Conservation (phyloP, 2,329 filamentous ascomycete species). For the Microdochium paspali region DNA sequence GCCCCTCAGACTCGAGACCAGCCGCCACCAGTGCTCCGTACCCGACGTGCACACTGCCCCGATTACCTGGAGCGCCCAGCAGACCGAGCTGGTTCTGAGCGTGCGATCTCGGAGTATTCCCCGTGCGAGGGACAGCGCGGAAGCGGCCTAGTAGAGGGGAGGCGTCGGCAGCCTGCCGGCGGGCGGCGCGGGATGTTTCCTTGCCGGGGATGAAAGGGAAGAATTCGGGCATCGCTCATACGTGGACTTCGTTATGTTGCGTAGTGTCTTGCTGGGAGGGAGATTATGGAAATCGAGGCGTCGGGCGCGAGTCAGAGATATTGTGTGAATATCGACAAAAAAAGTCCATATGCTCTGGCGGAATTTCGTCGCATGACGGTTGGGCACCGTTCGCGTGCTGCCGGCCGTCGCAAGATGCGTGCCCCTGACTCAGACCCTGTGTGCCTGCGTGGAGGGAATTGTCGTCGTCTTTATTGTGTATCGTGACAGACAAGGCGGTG, state of each 20-base stretch:
- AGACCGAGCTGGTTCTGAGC: slow-evolving; percentile 1
- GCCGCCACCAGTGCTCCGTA: slow-evolving; percentile 44
- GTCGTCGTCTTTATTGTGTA: too few relatives aligned
- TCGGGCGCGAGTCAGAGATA: too few relatives aligned
- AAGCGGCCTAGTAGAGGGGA: slow-evolving; percentile 56
- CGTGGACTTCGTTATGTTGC: neutral
- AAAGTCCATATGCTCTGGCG: too few relatives aligned
- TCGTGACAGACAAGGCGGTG: too few relatives aligned
- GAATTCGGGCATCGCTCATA: slow-evolving; percentile 47
- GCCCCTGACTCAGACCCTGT: too few relatives aligned
- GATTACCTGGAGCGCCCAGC: slow-evolving; percentile 14
- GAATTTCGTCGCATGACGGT: too few relatives aligned
- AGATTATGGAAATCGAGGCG: too few relatives aligned
- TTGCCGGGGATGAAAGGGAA: slow-evolving; percentile 59
- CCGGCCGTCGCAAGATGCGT: too few relatives aligned
- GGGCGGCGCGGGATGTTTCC: slow-evolving; percentile 39
- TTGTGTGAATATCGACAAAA: too few relatives aligned
- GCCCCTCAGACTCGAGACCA: slow-evolving; percentile 24
- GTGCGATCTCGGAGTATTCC: slow-evolving; percentile 14
- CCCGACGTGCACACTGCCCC: slow-evolving; percentile 46
- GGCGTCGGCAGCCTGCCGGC: slow-evolving; percentile 37
- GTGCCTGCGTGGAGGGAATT: too few relatives aligned
- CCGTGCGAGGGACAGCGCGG: slow-evolving; percentile 45
- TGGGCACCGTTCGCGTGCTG: too few relatives aligned
- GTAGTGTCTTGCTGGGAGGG: too few relatives aligned